Percentiles rank a stretch among this genome's conserved stretches.
phyloP scores from a whole-genome alignment of 805 yeast species.

The Metschnikowia kunwiensis region DNA sequence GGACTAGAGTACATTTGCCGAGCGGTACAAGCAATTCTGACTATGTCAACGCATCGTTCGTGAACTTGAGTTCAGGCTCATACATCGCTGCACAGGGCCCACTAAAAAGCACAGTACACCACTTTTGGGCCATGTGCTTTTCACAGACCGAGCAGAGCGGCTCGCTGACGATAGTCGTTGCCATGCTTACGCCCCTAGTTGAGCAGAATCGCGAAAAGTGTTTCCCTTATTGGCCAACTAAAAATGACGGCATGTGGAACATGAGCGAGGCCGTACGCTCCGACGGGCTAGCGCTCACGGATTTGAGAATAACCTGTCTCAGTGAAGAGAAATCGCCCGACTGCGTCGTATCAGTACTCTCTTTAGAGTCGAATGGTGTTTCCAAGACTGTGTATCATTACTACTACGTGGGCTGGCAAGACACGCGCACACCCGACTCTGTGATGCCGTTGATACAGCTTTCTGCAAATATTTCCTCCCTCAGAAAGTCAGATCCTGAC shows the following conservation, averaged over 20 bases:
- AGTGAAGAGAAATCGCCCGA: constrained; percentile 21
- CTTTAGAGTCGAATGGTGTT: constrained; percentile 18
- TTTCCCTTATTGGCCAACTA: constrained; percentile 24
- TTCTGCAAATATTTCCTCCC: constrained; percentile 7
- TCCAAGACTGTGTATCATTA: constrained; percentile 21
- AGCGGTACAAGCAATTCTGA: constrained; percentile 20
- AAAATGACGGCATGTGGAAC: constrained; percentile 19
- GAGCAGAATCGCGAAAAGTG: constrained; percentile 18
- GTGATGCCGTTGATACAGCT: constrained; percentile 16
- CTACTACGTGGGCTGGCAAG: constrained; percentile 18
- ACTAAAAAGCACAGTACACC: constrained; percentile 63
- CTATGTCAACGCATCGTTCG: constrained; percentile 41
- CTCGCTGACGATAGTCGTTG: constrained; percentile 28
- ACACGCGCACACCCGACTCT: constrained; percentile 15
- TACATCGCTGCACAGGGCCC: constrained; percentile 95
- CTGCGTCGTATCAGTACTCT: constrained; percentile 27
- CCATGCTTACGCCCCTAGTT: constrained; percentile 37
- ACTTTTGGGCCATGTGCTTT: constrained; percentile 68
- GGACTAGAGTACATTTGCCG: constrained; percentile 47
- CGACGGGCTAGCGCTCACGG: constrained; percentile 24
- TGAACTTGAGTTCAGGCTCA: constrained; percentile 18
- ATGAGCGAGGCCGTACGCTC: constrained; percentile 14
- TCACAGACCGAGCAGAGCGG: constrained; percentile 28
- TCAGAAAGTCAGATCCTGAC: constrained; percentile 7
- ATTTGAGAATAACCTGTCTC: constrained; percentile 17